Percentiles rank a stretch among this genome's conserved stretches.
Evolutionary conservation across 495 filamentous ascomycete genomes (phyloP).

Genomic region (Darksidea phi): DNA sequence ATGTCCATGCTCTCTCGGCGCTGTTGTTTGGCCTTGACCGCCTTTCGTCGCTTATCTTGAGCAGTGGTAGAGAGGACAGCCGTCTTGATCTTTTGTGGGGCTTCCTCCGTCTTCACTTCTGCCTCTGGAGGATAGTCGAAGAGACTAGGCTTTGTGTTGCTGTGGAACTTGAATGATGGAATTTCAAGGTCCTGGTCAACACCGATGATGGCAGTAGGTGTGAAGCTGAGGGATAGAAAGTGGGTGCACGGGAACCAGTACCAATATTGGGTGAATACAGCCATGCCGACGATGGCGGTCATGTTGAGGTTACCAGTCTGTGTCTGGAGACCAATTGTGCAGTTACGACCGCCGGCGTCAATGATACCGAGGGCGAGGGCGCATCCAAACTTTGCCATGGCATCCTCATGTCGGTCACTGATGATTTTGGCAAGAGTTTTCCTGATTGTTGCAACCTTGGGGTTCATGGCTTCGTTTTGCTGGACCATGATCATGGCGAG

Average conservation of each 20-base stretch:
- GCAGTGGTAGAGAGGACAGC: conserved; percentile 95
- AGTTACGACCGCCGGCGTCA: conserved; percentile 96
- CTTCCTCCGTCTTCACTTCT: conserved; percentile 89
- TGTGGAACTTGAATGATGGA: conserved; percentile 94
- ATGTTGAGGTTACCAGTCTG: conserved; percentile 98
- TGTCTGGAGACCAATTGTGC: conserved; percentile 95
- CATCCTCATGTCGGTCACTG: conserved; percentile 94
- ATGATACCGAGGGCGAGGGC: conserved; percentile 95
- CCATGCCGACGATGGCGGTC: conserved; percentile 95
- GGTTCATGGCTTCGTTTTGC: conserved; percentile 76
- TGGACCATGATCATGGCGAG: conserved; percentile 97
- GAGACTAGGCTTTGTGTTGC: conserved; percentile 86
- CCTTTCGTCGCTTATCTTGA: conserved; percentile 89
- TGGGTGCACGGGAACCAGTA: conserved; percentile 99
- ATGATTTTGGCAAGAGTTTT: conserved; percentile 74
- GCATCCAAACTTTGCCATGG: conserved; percentile 98
- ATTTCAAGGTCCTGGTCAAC: conserved; percentile 91
- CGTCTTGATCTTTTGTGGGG: conserved; percentile 89
- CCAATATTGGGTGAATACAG: conserved; percentile 99
- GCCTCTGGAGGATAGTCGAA: conserved; percentile 98
- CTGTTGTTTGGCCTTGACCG: conserved; percentile 51
- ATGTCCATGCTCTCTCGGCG: conserved; percentile 50
- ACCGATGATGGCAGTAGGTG: conserved; percentile 90
- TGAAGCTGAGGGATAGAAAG: conserved; percentile 91
- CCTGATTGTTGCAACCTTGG: conserved; percentile 62